A percentile compares a stretch with the other conserved stretches of the same genome.
Conservation (phyloP, 441 rosid species). For the Populus hybrid region DNA sequence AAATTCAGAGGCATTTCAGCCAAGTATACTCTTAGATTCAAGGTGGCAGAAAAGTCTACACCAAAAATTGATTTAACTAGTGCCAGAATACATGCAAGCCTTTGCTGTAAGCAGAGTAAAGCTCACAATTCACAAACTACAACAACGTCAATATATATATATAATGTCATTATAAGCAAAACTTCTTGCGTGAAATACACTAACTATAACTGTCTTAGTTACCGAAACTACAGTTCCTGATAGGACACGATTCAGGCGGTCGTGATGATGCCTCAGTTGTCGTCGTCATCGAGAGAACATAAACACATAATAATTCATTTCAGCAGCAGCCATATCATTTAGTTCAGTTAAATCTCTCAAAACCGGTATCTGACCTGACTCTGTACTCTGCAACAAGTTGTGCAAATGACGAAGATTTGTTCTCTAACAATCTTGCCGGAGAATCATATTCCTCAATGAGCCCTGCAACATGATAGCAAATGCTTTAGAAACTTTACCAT, state of each 20-base stretch:
- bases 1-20: no score
- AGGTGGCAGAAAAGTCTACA: no score
- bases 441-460: slow-evolving; percentile 65
- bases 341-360: slow-evolving; percentile 17
- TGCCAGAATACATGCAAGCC: no score
- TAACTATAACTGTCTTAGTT: no score
- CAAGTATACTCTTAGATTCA: no score
- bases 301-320: not conserved
- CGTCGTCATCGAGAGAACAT: slow-evolving; percentile 22
- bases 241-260: not conserved
- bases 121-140: no score
- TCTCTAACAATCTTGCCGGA: slow-evolving; percentile 56
- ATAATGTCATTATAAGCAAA: no score
- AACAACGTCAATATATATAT: no score
- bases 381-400: slow-evolving; percentile 81
- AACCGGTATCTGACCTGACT: slow-evolving; percentile 50
- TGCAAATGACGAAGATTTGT: slow-evolving; percentile 68
- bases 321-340: not conserved
- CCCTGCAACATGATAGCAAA: slow-evolving; percentile 35
- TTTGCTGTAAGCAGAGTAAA: no score
- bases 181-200: no score
- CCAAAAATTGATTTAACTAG: no score
- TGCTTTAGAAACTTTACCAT: not conserved
- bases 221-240: not conserved
- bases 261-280: slow-evolving; percentile 1